Percentiles rank a stretch among this genome's conserved stretches.
Evolutionary conservation across 352 stramenopile species (phyloP).

Genomic region (Phytophthora niederhauseri): DNA sequence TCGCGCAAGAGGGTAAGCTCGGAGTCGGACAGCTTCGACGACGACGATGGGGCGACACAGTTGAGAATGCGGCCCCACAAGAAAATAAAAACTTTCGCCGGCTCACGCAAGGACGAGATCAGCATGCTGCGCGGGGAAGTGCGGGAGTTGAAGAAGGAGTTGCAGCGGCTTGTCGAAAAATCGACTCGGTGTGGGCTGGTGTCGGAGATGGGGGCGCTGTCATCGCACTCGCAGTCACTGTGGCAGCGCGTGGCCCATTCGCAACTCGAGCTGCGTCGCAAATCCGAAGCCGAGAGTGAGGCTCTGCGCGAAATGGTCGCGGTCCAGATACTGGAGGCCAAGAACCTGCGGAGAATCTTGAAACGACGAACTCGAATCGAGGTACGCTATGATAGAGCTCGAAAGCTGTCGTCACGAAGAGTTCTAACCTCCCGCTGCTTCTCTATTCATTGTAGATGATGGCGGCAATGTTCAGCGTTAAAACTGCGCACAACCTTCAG

Average conservation of each 20-base stretch:
- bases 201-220: neutral
- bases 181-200: too few relatives aligned
- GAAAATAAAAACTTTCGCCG: neutral
- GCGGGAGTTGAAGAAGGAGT: neutral
- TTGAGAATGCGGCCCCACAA: neutral
- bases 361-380: neutral
- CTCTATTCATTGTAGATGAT: neutral
- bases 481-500: neutral
- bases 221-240: neutral
- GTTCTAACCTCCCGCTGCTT: too few relatives aligned
- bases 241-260: neutral
- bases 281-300: neutral
- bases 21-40: neutral
- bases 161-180: neutral
- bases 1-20: neutral
- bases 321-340: neutral
- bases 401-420: too few relatives aligned
- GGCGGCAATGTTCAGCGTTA: neutral
- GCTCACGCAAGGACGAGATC: neutral
- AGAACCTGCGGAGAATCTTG: neutral
- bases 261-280: neutral
- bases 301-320: neutral
- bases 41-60: neutral
- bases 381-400: neutral
- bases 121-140: neutral